Evolutionary conservation across 805 yeast genomes (phyloP), one percentile per base, ranked within the genome.

Genomic region (Saturnispora halmiae): DNA sequence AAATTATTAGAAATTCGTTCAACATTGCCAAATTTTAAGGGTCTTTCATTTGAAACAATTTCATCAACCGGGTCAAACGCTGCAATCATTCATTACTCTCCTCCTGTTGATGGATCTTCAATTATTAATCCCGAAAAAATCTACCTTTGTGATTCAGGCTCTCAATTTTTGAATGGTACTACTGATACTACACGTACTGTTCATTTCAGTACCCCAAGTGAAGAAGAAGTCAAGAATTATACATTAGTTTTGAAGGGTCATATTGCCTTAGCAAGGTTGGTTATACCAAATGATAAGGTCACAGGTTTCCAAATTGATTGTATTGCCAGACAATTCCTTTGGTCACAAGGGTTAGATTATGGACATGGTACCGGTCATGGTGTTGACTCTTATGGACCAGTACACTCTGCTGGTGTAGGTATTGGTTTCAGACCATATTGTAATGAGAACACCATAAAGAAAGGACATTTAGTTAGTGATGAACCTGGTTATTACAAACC

Each of bases 51-150:
- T 58, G 77, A 74, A 36, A 82, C 92, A 0, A 82, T 82, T 36
- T 75, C 85, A 38, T 74, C 87, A 4, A 68, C 84, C 1, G 92
- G 90, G 1, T 66, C 85, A 10, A 82, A 82, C 55, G 83, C 85
- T 7, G 83, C 92, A 2, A 66, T 82, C 24, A 79, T 83, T 45
- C 94, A 83, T 56, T 83, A 83, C 56, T 63, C 75, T 31, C 92
- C 94, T 4, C 50, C 56, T 10, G 55, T 59, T 38, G 63, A 63
- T 5, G 53, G 58, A 9, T 66, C 71, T 44, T 51, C 72, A 6
- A 58, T 68, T 7, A 74, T 76, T 33, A 70, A 75, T 48, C 79
- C 78, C 6, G 59, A 63, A 29, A 67, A 72, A 36, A 61, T 75
- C 18, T 76, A 74, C 53, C 62, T 76, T 33, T 65, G 70, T 51